Conservation (phyloP, 805 yeast species). For the Spathaspora girioi region DNA sequence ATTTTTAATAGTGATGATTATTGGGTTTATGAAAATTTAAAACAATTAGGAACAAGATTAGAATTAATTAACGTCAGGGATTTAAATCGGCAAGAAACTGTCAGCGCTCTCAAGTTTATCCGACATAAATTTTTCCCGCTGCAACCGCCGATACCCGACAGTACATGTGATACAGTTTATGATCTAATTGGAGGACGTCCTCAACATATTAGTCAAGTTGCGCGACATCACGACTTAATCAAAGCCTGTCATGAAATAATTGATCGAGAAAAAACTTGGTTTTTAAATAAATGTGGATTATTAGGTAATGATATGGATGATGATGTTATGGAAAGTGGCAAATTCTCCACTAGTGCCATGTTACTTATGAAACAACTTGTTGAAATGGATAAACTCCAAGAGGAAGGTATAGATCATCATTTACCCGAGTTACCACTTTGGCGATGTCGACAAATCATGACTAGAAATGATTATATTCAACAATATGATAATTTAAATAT, state of each 20-base stretch:
- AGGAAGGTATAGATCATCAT: conserved; percentile 38
- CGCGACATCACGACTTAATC: conserved; percentile 53
- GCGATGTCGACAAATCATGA: conserved; percentile 84
- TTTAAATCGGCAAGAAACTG: conserved; percentile 51
- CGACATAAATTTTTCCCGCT: conserved; percentile 40
- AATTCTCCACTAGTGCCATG: conserved; percentile 73
- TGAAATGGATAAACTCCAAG: conserved; percentile 51
- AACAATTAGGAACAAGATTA: conserved; percentile 65
- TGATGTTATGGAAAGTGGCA: conserved; percentile 83
- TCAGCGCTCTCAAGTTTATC: conserved; percentile 50
- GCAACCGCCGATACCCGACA: conserved; percentile 30
- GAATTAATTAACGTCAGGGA: conserved; percentile 71
- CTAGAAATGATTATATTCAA: conserved; percentile 77
- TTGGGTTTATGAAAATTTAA: conserved; percentile 79
- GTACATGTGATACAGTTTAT: conserved; percentile 51
- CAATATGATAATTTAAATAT: conserved; percentile 70
- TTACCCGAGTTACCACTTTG: conserved; percentile 76
- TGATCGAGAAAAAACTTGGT: conserved; percentile 83
- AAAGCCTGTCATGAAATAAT: conserved; percentile 66
- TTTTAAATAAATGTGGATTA: conserved; percentile 75
- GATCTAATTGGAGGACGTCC: conserved; percentile 80
- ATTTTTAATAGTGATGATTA: conserved; percentile 80
- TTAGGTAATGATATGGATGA: conserved; percentile 81
- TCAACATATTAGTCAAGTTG: conserved; percentile 72
- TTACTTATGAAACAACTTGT: conserved; percentile 66